Percentiles rank a stretch among this genome's conserved stretches.
These are phyloP conservation scores for Fusarium burgessii DNA, from an alignment of 2,329 filamentous ascomycete species.

Conservation along the genomic window DNA sequence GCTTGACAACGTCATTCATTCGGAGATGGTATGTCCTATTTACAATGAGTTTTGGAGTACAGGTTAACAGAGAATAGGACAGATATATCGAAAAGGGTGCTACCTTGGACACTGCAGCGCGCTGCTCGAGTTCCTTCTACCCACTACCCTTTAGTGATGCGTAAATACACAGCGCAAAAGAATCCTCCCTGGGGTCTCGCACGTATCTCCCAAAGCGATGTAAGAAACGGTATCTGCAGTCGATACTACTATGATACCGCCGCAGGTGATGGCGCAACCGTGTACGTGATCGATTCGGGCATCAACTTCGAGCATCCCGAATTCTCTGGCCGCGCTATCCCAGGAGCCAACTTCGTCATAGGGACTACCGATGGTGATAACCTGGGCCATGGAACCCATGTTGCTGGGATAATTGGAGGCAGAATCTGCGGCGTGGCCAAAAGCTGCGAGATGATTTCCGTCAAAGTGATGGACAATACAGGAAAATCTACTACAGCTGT, in stretches of 20 bases:
- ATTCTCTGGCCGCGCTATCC: neutral
- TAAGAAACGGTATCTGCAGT: fast-evolving
- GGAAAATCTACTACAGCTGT: no score
- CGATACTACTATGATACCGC: neutral
- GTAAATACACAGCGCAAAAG: no score
- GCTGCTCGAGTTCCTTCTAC: fast-evolving
- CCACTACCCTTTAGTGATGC: neutral
- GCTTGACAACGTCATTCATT: neutral
- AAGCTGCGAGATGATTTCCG: neutral
- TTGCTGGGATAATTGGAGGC: slow-evolving; percentile 6
- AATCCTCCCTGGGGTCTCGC: no score
- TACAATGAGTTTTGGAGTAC: fast-evolving
- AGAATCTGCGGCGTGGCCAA: slow-evolving; percentile 9
- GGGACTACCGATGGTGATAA: neutral
- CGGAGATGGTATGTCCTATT: neutral
- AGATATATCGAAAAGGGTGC: no score
- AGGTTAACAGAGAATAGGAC: fast-evolving
- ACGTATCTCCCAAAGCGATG: neutral
- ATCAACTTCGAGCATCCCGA: neutral
- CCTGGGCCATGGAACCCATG: neutral
- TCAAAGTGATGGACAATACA: neutral
- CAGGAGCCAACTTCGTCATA: neutral
- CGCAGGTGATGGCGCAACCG: neutral
- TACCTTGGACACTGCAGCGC: fast-evolving
- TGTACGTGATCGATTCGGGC: neutral